Base-by-base conservation (phyloP, 2,329 filamentous ascomycete genomes). In the Cadophora malorum region DNA sequence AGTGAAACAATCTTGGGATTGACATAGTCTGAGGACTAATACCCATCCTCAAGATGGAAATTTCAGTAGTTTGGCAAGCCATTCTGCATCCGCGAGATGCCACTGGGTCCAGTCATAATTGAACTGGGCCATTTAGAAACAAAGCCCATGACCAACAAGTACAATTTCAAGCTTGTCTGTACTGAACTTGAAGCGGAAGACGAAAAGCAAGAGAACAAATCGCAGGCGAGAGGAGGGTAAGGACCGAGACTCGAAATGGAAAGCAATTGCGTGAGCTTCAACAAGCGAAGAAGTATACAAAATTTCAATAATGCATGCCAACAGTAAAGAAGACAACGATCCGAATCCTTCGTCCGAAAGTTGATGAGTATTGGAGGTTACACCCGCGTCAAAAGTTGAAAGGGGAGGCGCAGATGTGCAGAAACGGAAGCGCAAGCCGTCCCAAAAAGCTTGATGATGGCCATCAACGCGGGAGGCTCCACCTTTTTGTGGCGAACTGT, bases 361-460 rank as follows among this genome's bases (percentile, higher is more conserved):
- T 61, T 21, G 45, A 38, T 21, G 38, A 49, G n/a, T 28, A 12
- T 49, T 33, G 53, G 28, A 41, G 19, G 56, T 60, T 47, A 49
- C 58, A 61, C 38, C 45, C 45, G 58, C 14, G 25, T 45, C 19
- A 58, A 38, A 31, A 58, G 19, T 41, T 58, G 21, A 21, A 25
- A 60, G 7, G 21, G 28, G 55, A 59, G 55, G 55, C 55, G 55
- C 55, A 59, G 55, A 21, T 21, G 53, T 35, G 25, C 53, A 56
- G 53, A 12, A 35, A n/a, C 21, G 38, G 56, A 28, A 45, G 35
- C 6, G 35, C 35, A 45, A 55, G 23, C 50, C 25, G 28, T 28
- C 9, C 50, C 8, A 28, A 49, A 28, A 61, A 61, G 58, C 58
- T 61, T 61, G 58, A 47, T 61, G 58, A 61, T 60, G 35, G 53